Conservation (phyloP, 129 eudicot species). For the Ambrosia artemisiifolia region DNA sequence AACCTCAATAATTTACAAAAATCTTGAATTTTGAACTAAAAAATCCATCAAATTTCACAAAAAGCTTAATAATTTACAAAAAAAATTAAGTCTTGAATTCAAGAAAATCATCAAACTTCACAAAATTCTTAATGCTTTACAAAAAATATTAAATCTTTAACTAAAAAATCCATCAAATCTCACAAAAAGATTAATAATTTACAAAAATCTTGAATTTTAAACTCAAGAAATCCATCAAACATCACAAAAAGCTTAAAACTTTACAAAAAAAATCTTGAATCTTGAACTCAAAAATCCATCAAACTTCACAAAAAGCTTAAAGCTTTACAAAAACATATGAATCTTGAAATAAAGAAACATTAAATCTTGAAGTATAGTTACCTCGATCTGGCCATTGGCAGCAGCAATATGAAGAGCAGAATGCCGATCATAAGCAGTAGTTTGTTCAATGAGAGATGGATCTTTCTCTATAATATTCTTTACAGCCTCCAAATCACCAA, state of each 20-base stretch:
- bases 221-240: no score
- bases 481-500: constrained; percentile 55
- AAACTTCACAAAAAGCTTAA: not conserved
- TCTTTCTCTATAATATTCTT: constrained; percentile 42
- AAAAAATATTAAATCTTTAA: constrained; percentile 34
- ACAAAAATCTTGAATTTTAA: no score
- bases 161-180: constrained; percentile 1
- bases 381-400: constrained; percentile 86
- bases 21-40: constrained; percentile 34
- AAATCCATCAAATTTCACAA: not conserved
- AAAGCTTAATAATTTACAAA: not conserved
- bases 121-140: no score
- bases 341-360: not conserved
- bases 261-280: not conserved
- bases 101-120: not conserved
- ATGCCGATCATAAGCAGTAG: constrained; percentile 42
- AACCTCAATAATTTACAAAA: not conserved
- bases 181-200: not conserved
- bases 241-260: not conserved
- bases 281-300: not conserved
- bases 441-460: constrained; percentile 38
- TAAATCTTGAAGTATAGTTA: constrained; percentile 22
- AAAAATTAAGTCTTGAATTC: not conserved
- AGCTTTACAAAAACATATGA: not conserved
- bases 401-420: constrained; percentile 81